A percentile compares a stretch with the other conserved stretches of the same genome.
Evolutionary conservation across 768 basidiomycete genomes (phyloP).

Genomic region (Flagelloscypha sp.): DNA sequence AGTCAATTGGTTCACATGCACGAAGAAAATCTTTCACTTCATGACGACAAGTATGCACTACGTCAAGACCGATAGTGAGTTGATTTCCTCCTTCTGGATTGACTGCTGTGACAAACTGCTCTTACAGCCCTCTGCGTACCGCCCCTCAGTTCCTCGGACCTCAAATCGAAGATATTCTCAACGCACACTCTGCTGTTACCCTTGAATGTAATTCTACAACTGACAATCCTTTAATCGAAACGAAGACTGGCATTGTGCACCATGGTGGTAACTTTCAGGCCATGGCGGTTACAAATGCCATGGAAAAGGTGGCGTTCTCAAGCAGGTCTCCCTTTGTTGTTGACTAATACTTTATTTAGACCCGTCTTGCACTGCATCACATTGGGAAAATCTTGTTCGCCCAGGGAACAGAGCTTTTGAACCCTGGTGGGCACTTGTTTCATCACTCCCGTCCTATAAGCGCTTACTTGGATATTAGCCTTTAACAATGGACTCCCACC

Average conservation of each 20-base stretch:
- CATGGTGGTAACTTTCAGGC: constrained; percentile 65
- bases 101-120: too few species aligned
- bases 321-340: constrained; percentile 38
- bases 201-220: constrained; percentile 79
- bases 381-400: constrained; percentile 45
- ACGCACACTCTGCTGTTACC: constrained; percentile 49
- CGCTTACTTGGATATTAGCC: too few species aligned
- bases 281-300: constrained; percentile 52
- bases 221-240: constrained; percentile 75
- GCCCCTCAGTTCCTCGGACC: constrained; percentile 75
- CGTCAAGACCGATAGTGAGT: constrained; percentile 76
- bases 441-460: too few species aligned
- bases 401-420: constrained; percentile 59
- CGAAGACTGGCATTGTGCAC: constrained; percentile 54
- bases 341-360: constrained; percentile 38
- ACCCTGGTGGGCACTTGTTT: too few species aligned
- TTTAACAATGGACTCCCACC: constrained; percentile 78
- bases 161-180: constrained; percentile 65
- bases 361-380: constrained; percentile 36
- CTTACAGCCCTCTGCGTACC: constrained; percentile 57
- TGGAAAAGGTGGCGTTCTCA: too few species aligned
- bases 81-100: too few species aligned
- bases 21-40: constrained; percentile 57
- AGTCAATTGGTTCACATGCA: constrained; percentile 50
- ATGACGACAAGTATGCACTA: constrained; percentile 59